These are phyloP conservation scores for Pharnaceum exiguum DNA, from an alignment of 148 eudicot genomes.

Conservation along the genomic window DNA sequence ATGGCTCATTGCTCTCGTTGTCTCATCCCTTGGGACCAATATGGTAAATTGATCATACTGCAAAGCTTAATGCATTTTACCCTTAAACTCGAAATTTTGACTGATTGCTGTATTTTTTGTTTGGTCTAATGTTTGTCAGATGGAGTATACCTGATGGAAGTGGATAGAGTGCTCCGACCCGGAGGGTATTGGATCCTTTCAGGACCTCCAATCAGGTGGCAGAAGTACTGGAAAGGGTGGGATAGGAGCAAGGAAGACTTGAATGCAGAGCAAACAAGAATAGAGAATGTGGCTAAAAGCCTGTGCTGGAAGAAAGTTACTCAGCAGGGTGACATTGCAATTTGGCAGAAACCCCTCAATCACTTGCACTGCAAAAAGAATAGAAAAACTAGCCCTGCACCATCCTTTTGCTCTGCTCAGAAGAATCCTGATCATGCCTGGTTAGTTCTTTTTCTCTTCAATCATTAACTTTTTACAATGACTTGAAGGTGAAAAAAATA, in stretches of 20 bases:
- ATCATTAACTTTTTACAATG: not conserved
- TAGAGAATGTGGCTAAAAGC: slow-evolving; percentile 62
- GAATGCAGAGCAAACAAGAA: slow-evolving; percentile 57
- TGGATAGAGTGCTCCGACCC: slow-evolving; percentile 66
- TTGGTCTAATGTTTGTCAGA: slow-evolving; percentile 18
- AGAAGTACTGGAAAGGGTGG: slow-evolving; percentile 70
- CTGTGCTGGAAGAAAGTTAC: slow-evolving; percentile 73
- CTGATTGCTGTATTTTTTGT: not conserved
- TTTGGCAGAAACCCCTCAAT: slow-evolving; percentile 73
- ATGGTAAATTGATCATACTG: slow-evolving; percentile 42
- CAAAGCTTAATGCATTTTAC: no score
- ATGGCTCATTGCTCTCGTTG: slow-evolving; percentile 95
- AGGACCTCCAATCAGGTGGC: slow-evolving; percentile 65
- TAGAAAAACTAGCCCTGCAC: slow-evolving; percentile 22
- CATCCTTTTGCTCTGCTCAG: slow-evolving; percentile 47
- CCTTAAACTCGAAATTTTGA: no score
- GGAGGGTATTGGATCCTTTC: slow-evolving; percentile 85
- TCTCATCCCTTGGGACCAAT: slow-evolving; percentile 78
- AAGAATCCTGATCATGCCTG: slow-evolving; percentile 72
- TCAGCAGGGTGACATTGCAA: slow-evolving; percentile 62
- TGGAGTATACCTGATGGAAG: slow-evolving; percentile 67
- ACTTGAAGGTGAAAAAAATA: no score
- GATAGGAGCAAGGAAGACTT: slow-evolving; percentile 59
- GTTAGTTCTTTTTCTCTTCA: slow-evolving; percentile 26
- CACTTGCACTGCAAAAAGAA: slow-evolving; percentile 50